These are phyloP conservation scores for Ramularia endophylla DNA, from an alignment of 2,329 filamentous ascomycete species.

Conservation along the genomic window DNA sequence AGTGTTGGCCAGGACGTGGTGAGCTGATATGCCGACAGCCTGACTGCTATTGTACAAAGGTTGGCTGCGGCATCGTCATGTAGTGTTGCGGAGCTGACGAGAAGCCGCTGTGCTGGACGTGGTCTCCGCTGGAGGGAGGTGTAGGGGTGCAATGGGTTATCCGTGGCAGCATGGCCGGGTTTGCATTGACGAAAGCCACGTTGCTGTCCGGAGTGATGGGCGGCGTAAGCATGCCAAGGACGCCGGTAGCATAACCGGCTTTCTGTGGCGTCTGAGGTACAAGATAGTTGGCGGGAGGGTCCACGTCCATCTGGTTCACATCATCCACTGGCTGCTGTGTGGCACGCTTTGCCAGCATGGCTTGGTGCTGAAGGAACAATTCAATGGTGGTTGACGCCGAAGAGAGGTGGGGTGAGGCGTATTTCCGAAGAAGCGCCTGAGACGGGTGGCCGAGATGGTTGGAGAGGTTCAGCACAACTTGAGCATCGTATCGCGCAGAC, in stretches of 20 bases:
- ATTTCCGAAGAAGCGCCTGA: slow-evolving; percentile 62
- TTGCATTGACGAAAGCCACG: slow-evolving; percentile 19
- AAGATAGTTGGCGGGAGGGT: slow-evolving; percentile 38
- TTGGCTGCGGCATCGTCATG: slow-evolving; percentile 24
- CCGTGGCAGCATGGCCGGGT: slow-evolving; percentile 22
- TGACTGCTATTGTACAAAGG: slow-evolving; percentile 24
- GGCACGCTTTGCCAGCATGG: slow-evolving; percentile 30
- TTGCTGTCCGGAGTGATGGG: slow-evolving; percentile 69
- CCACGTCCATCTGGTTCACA: slow-evolving; percentile 21
- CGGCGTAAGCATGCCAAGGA: slow-evolving; percentile 74
- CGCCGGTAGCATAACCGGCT: slow-evolving; percentile 58
- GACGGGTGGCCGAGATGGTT: slow-evolving; percentile 63
- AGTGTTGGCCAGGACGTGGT: slow-evolving; percentile 1
- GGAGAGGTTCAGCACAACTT: slow-evolving; percentile 58
- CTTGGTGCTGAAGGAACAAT: slow-evolving; percentile 59
- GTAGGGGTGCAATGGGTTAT: slow-evolving; percentile 26
- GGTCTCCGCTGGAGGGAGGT: slow-evolving; percentile 28
- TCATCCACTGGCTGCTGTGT: slow-evolving; percentile 24
- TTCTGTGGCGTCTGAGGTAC: slow-evolving; percentile 77
- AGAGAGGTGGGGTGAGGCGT: slow-evolving; percentile 60
- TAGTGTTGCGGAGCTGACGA: slow-evolving; percentile 15
- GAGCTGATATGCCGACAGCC: background rate
- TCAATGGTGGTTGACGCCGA: slow-evolving; percentile 60
- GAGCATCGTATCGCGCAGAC: slow-evolving; percentile 63
- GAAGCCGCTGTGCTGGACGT: slow-evolving; percentile 19